phyloP scores from a whole-genome alignment of 805 yeast genomes.

The Pichia exigua region DNA sequence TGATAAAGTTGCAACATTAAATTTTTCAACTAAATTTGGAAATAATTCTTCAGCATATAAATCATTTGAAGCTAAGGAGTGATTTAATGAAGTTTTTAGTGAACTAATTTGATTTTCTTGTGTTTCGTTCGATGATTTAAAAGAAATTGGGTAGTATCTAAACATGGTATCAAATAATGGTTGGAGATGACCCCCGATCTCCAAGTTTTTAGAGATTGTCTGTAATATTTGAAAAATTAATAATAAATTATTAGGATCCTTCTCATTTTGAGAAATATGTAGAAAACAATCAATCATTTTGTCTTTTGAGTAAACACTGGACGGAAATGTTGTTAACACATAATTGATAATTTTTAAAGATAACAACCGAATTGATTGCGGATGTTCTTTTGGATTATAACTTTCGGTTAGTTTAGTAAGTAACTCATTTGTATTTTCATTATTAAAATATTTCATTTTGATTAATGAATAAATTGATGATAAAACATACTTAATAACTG shows the following conservation, averaged over 20 bases:
- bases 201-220: constrained; percentile 35
- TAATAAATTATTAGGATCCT: constrained; percentile 85
- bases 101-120: constrained; percentile 72
- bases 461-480: constrained; percentile 47
- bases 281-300: constrained; percentile 50
- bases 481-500: constrained; percentile 44
- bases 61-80: constrained; percentile 53
- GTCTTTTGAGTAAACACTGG: constrained; percentile 27
- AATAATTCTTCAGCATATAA: constrained; percentile 65
- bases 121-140: constrained; percentile 89
- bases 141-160: constrained; percentile 95
- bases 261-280: constrained; percentile 75
- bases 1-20: constrained; percentile 62
- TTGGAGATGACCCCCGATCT: constrained; percentile 39
- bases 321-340: constrained; percentile 26
- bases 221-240: constrained; percentile 54
- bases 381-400: constrained; percentile 49
- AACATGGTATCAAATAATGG: constrained; percentile 82
- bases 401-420: constrained; percentile 29
- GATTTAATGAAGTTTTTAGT: constrained; percentile 53
- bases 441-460: constrained; percentile 40
- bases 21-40: constrained; percentile 70
- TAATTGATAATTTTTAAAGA: constrained; percentile 45
- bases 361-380: constrained; percentile 55
- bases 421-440: constrained; percentile 31